phyloP scores from a whole-genome alignment of 345 rosid genomes.

The Salix brachista region DNA sequence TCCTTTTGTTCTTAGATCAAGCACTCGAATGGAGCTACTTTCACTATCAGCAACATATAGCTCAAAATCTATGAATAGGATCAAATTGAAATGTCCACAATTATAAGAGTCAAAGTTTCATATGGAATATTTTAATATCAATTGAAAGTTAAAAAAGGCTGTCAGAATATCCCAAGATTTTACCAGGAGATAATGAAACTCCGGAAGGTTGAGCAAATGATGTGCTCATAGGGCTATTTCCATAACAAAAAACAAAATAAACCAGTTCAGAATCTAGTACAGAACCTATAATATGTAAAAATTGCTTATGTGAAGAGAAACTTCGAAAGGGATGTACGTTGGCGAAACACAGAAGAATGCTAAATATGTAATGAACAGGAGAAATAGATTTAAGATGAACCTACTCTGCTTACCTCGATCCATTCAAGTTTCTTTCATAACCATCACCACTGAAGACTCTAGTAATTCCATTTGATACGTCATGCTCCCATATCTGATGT shows the following conservation, averaged over 20 bases:
- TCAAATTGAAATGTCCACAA: neutral
- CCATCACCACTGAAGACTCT: constrained; percentile 90
- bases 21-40: constrained; percentile 88
- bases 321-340: neutral
- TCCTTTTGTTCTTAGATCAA: constrained; percentile 82
- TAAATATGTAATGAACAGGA: neutral
- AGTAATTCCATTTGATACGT: constrained; percentile 54
- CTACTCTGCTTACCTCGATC: constrained; percentile 53
- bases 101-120: neutral
- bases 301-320: neutral
- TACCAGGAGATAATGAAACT: constrained; percentile 71
- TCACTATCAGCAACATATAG: constrained; percentile 88
- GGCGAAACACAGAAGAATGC: neutral
- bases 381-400: neutral
- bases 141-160: neutral
- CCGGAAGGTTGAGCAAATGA: constrained; percentile 96
- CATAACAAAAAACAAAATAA: constrained; percentile 12
- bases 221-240: constrained; percentile 65
- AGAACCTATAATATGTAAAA: neutral
- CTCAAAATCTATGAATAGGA: constrained; percentile 51
- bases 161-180: constrained; percentile 11
- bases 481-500: constrained; percentile 94
- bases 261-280: neutral
- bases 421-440: constrained; percentile 85
- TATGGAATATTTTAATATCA: neutral